Conservation (phyloP, 768 basidiomycete species). For the Hypsizygus marmoreus region DNA sequence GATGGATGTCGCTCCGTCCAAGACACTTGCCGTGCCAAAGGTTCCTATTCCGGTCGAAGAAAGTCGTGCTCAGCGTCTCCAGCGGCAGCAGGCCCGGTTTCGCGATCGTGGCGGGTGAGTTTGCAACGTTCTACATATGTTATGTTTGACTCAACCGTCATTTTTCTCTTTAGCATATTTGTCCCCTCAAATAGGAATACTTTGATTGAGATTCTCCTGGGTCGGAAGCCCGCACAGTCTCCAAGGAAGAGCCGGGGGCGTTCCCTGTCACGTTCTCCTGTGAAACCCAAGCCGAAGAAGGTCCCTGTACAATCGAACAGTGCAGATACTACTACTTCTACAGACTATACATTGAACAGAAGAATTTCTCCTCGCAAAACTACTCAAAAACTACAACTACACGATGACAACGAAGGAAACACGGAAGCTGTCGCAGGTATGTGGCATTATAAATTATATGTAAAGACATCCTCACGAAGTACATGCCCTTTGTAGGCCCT, state of each 20-base stretch:
- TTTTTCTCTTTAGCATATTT: conserved; percentile 16
- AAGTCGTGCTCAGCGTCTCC: conserved; percentile 59
- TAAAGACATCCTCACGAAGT: neutral
- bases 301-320: neutral
- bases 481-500: neutral
- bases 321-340: neutral
- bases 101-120: conserved; percentile 69
- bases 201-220: conserved; percentile 22
- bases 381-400: neutral
- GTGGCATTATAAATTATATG: neutral
- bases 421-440: conserved; percentile 3
- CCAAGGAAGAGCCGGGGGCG: conserved; percentile 37
- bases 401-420: neutral
- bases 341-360: neutral
- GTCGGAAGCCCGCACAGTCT: conserved; percentile 40
- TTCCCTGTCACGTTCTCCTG: conserved; percentile 33
- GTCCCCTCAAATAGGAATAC: conserved; percentile 22
- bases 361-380: conserved; percentile 16
- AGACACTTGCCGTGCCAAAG: conserved; percentile 2
- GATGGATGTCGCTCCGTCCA: conserved; percentile 6
- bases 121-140: neutral
- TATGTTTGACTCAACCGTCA: neutral
- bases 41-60: conserved; percentile 43
- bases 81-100: conserved; percentile 66
- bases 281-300: conserved; percentile 15